Base-by-base conservation (phyloP, 2,329 filamentous ascomycete genomes). In the Aspergillus sp. region DNA sequence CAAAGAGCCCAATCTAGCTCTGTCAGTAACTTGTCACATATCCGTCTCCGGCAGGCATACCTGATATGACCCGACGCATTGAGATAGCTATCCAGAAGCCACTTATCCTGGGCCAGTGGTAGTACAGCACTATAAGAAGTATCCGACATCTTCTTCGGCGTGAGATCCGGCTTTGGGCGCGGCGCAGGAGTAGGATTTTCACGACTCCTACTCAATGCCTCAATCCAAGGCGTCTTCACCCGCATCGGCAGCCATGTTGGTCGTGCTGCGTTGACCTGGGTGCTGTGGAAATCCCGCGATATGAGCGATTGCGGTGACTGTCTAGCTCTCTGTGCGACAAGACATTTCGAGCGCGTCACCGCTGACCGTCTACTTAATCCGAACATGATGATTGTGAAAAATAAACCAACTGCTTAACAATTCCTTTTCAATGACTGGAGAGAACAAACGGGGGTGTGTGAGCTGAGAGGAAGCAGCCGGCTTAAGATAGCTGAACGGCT, bases 71-170 rank as follows among this genome's bases (percentile, higher is more conserved):
- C 86, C 0, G 81, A 82, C 1, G 85, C 78, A 64, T 90, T 90
- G 57, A 88, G 78, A 58, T 90, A 90, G 0, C 82, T 85, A 60
- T 90, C 86, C 8, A 86, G 75, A 9, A 90, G 70, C 83, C 84
- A 90, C 40, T 85, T 84, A 58, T 90, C 86, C 57, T 80, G 82
- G 5, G 80, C 83, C 7, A 90, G 71, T 6, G 85, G 85, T 27
- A 89, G 50, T 54, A 86, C 79, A 37, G 86, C 78, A 44, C 77
- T 78, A 58, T 85, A 81, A 60, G 83, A 85, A 65, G 81, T 86
- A 58, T 88, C 83, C 26, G 74, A 76, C 84, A 88, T 88, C 61
- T 73, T 81, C 64, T 82, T 85, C 1, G 84, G 83, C 8, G 71
- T 72, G 51, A 86, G 59, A 54, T 84, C 76, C 36, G 78, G 76